Conservation (phyloP, 306 rosid species). For the Quercus glauca region DNA sequence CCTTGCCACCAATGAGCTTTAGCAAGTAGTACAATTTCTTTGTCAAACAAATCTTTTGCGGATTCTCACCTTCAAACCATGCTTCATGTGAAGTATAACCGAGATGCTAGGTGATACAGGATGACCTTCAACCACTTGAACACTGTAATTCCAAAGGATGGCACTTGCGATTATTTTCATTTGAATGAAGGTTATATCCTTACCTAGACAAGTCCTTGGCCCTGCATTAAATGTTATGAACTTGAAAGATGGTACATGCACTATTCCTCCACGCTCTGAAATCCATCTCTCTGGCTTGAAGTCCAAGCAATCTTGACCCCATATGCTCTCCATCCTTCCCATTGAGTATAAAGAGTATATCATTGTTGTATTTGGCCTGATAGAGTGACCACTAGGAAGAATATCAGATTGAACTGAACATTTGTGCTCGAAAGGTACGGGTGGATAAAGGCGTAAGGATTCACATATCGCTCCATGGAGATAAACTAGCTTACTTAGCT, state of each 20-base stretch:
- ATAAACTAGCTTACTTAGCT: conserved; percentile 39
- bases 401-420: conserved; percentile 20
- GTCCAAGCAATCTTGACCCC: conserved; percentile 55
- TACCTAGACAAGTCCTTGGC: conserved; percentile 54
- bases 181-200: conserved; percentile 36
- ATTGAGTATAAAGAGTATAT: conserved; percentile 34
- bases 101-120: conserved; percentile 10
- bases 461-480: conserved; percentile 57
- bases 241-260: conserved; percentile 46
- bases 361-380: conserved; percentile 3
- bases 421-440: conserved; percentile 38
- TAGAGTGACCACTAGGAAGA: conserved; percentile 52
- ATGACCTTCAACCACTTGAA: conserved; percentile 19
- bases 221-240: conserved; percentile 54
- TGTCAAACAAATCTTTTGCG: conserved; percentile 1
- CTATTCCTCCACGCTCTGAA: conserved; percentile 18
- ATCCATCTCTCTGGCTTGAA: conserved; percentile 77
- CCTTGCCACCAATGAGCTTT: too few species aligned
- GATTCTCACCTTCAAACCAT: conserved; percentile 26
- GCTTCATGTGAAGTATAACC: conserved; percentile 29
- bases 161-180: conserved; percentile 38
- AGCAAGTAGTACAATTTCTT: background rate
- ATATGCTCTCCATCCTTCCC: conserved; percentile 48
- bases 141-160: conserved; percentile 20
- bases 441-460: conserved; percentile 48